Conservation (phyloP, 495 filamentous ascomycete genomes). For the Penicillium antarcticum region DNA sequence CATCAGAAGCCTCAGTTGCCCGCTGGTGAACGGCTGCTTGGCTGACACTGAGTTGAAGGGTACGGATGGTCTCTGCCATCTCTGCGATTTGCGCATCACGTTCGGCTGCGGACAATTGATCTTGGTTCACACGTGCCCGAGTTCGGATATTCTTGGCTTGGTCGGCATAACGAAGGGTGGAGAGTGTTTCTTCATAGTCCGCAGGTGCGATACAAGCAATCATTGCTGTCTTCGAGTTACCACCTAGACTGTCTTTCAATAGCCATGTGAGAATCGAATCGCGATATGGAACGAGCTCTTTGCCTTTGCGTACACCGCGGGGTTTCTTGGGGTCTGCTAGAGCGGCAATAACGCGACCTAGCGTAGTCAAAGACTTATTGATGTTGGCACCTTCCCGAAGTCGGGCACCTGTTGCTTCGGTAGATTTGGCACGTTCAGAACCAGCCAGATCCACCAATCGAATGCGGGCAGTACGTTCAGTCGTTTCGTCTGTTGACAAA, state of each 20-base stretch:
- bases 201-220: slow-evolving; percentile 94
- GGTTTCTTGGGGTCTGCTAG: slow-evolving; percentile 75
- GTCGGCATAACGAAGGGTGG: slow-evolving; percentile 93
- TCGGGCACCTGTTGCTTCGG: slow-evolving; percentile 87
- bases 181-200: slow-evolving; percentile 96
- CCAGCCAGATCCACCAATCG: slow-evolving; percentile 94
- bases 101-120: slow-evolving; percentile 79
- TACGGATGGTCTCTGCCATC: slow-evolving; percentile 90
- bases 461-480: slow-evolving; percentile 89
- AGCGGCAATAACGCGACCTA: slow-evolving; percentile 96
- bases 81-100: slow-evolving; percentile 89
- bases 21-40: slow-evolving; percentile 43
- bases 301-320: slow-evolving; percentile 50
- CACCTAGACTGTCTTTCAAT: slow-evolving; percentile 89
- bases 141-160: slow-evolving; percentile 97
- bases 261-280: slow-evolving; percentile 98
- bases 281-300: slow-evolving; percentile 84
- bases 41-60: slow-evolving; percentile 72
- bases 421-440: slow-evolving; percentile 91
- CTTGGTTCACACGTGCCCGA: slow-evolving; percentile 94
- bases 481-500: slow-evolving; percentile 90
- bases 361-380: slow-evolving; percentile 95
- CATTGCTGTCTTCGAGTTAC: slow-evolving; percentile 98
- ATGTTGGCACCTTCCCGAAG: slow-evolving; percentile 95
- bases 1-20: slow-evolving; percentile 56